A percentile compares a stretch with the other conserved stretches of the same genome.
These are phyloP conservation scores for Hamigera avellanea DNA, from an alignment of 495 filamentous ascomycete species.

Conservation along the genomic window DNA sequence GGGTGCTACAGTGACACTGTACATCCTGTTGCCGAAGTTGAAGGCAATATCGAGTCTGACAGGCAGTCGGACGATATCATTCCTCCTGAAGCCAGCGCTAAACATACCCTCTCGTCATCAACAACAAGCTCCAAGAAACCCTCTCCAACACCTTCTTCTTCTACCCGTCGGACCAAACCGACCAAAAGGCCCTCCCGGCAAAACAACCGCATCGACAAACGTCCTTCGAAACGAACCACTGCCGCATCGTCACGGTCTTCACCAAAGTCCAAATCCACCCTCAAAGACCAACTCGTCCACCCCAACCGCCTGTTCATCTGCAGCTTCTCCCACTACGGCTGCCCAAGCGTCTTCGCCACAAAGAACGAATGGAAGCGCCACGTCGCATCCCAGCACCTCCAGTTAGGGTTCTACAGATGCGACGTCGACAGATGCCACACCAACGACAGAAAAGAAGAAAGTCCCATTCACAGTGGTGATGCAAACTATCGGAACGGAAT, in stretches of 20 bases:
- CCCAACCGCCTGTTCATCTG: constrained; percentile 64
- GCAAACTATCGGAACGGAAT: not conserved
- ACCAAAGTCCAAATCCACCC: constrained; percentile 2
- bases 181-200: not conserved
- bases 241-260: constrained; percentile 1
- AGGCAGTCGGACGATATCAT: too few species aligned
- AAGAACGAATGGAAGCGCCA: constrained; percentile 99
- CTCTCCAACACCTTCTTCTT: constrained; percentile 2
- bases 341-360: constrained; percentile 70
- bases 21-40: too few species aligned
- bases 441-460: not conserved
- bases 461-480: not conserved
- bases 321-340: constrained; percentile 75
- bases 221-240: constrained; percentile 2
- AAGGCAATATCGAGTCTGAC: too few species aligned
- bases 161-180: constrained; percentile 1
- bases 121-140: too few species aligned
- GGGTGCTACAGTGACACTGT: too few species aligned
- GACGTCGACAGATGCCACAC: constrained; percentile 51
- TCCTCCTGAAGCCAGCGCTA: too few species aligned
- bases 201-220: constrained; percentile 1
- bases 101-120: too few species aligned
- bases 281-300: constrained; percentile 8
- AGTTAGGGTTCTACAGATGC: constrained; percentile 71
- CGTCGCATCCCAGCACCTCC: constrained; percentile 69